A percentile compares a stretch with the other conserved stretches of the same genome.
phyloP scores from a whole-genome alignment of 768 basidiomycete species.

The Lactarius vividus region DNA sequence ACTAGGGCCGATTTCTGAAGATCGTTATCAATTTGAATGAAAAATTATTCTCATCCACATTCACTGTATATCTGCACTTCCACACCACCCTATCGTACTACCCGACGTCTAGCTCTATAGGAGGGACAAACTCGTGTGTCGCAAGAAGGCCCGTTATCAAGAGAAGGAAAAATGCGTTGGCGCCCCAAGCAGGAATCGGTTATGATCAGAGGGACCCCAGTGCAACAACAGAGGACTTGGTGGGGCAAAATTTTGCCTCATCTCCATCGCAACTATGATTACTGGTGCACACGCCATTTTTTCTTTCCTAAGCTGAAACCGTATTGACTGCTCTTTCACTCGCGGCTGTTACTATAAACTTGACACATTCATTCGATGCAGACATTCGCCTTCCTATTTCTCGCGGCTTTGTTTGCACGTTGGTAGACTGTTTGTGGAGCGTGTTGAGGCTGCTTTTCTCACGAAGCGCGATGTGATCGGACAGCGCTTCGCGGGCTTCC shows the following conservation, averaged over 20 bases:
- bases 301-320: not conserved
- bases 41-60: too few species aligned
- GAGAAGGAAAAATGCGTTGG: too few species aligned
- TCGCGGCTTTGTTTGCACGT: not conserved
- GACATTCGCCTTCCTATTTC: not conserved
- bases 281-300: not conserved
- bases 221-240: too few species aligned
- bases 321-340: not conserved
- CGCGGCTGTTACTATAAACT: not conserved
- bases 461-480: not conserved
- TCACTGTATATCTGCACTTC: too few species aligned
- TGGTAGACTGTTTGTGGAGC: not conserved
- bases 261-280: not conserved
- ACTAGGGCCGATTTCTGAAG: slow-evolving; percentile 65
- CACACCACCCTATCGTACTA: too few species aligned
- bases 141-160: too few species aligned
- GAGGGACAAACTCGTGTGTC: too few species aligned
- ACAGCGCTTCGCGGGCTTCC: not conserved
- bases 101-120: too few species aligned
- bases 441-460: not conserved
- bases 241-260: not conserved
- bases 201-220: too few species aligned
- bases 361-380: not conserved
- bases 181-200: too few species aligned
- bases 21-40: slow-evolving; percentile 35